Evolutionary conservation across 495 filamentous ascomycete genomes (phyloP).

Genomic region (Xanthoparmelia taractica): DNA sequence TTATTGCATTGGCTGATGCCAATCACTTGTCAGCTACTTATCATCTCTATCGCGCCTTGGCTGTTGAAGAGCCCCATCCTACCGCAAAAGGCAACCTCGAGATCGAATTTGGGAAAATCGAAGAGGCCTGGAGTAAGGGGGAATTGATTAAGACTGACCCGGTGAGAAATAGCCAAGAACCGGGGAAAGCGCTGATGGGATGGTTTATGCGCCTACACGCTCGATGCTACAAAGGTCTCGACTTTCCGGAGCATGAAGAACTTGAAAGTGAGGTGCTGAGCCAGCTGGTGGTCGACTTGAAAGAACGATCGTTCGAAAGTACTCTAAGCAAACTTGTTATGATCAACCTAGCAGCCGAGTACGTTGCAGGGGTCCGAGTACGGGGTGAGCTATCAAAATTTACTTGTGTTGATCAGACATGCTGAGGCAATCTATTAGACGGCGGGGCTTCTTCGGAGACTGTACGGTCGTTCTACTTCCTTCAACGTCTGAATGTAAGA

Average conservation of each 20-base stretch:
- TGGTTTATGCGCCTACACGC: slow-evolving; percentile 90
- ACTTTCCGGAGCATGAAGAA: slow-evolving; percentile 67
- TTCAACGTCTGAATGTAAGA: slow-evolving; percentile 72
- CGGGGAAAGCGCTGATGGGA: slow-evolving; percentile 50
- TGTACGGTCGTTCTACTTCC: slow-evolving; percentile 58
- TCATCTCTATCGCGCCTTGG: slow-evolving; percentile 76
- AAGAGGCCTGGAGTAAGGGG: slow-evolving; percentile 50
- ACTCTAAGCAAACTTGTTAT: slow-evolving; percentile 72
- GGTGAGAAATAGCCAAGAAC: slow-evolving; percentile 42
- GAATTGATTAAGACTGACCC: slow-evolving; percentile 44
- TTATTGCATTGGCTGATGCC: slow-evolving; percentile 66
- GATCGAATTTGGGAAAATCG: slow-evolving; percentile 68
- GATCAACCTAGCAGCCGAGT: slow-evolving; percentile 78
- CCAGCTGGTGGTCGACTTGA: slow-evolving; percentile 64
- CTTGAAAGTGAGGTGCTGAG: slow-evolving; percentile 79
- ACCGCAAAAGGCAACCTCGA: slow-evolving; percentile 67
- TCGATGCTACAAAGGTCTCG: slow-evolving; percentile 65
- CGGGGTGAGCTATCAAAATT: slow-evolving; percentile 43
- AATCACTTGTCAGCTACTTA: slow-evolving; percentile 79
- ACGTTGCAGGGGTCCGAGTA: slow-evolving; percentile 54
- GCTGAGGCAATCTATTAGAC: slow-evolving; percentile 25
- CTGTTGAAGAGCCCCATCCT: slow-evolving; percentile 63
- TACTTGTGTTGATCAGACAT: slow-evolving; percentile 3
- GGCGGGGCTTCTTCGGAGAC: slow-evolving; percentile 33
- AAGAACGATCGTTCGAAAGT: slow-evolving; percentile 56